Percentiles rank a stretch among this genome's conserved stretches.
Evolutionary conservation across 768 basidiomycete genomes (phyloP).

Genomic region (Trametes punicea): DNA sequence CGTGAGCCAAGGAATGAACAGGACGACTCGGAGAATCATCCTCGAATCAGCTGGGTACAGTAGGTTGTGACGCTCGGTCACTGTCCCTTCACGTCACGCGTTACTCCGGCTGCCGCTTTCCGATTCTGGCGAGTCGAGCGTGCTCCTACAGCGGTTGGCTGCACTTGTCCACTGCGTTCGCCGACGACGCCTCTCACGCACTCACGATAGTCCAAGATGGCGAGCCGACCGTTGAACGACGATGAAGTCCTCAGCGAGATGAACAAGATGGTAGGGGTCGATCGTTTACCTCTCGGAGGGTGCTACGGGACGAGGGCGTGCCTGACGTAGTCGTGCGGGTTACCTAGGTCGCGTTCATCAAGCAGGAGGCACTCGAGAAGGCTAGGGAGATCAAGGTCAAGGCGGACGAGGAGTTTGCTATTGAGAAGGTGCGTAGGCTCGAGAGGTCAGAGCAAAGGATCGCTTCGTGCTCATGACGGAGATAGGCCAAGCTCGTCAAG

Average conservation of each 20-base stretch:
- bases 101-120: neutral
- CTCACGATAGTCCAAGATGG: slow-evolving; percentile 40
- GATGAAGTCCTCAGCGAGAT: slow-evolving; percentile 95
- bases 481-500: slow-evolving; percentile 92
- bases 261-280: slow-evolving; percentile 89
- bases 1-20: no score
- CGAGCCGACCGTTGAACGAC: slow-evolving; percentile 82
- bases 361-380: slow-evolving; percentile 97
- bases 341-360: slow-evolving; percentile 91
- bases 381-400: slow-evolving; percentile 96
- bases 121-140: slow-evolving; percentile 9
- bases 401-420: slow-evolving; percentile 98
- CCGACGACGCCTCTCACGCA: neutral
- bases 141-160: slow-evolving; percentile 3
- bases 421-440: slow-evolving; percentile 73
- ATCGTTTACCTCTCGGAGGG: slow-evolving; percentile 4
- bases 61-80: neutral
- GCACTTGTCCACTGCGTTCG: neutral
- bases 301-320: neutral
- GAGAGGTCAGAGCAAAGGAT: neutral
- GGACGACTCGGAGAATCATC: no score
- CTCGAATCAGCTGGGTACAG: neutral
- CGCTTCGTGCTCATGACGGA: neutral
- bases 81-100: neutral
- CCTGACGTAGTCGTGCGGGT: neutral